Evolutionary conservation across 2,329 filamentous ascomycete genomes (phyloP), one percentile per base, ranked within the genome.

Genomic region (Aspergillus chevalieri): DNA sequence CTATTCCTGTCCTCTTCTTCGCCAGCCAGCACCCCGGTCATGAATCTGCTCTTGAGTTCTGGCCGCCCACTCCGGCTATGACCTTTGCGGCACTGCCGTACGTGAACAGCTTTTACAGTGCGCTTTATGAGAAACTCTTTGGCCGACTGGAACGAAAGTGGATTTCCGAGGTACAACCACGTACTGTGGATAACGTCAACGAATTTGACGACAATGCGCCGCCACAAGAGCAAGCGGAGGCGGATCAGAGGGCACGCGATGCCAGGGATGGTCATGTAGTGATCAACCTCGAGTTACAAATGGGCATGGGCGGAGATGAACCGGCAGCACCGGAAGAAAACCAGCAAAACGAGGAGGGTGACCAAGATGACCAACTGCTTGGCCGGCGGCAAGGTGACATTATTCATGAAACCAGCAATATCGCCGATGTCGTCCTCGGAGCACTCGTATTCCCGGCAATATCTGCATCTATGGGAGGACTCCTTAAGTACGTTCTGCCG

Each of bases 371-470:
- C 3, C 61, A 60, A 33, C 51, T 46, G 6, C 24, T 64, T 24
- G 69, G 67, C 10, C 57, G 72, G 57, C 63, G 72, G 45, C 38
- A 41, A 21, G 72, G 76, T 47, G 74, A 75, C 47, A 69, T 82
- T 3, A 72, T 77, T 28, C 73, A 81, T 55, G 76, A 77, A 22
- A 77, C 78, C 10, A 75, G 74, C 30, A 75, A 75, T 28, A 67
- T 86, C 26, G 79, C 80, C 1, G 78, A 83, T 52, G 78, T 78
- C 0, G 72, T 86, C 36, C 74, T 87, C 28, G 84, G 84, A 5
- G 84, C 85, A 1, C 72, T 98, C 2, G 75, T 94, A 10, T 89
- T 95, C 62, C 93, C 93, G 0, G 83, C 82, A 9, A 82, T 97
- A 42, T 90, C 89, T 0, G 87, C 85, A 26, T 78, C 82, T 12